These are phyloP conservation scores for Pleurozium schreberi DNA, from an alignment of 225 moss, liverwort and hornwort genomes.

Conservation along the genomic window DNA sequence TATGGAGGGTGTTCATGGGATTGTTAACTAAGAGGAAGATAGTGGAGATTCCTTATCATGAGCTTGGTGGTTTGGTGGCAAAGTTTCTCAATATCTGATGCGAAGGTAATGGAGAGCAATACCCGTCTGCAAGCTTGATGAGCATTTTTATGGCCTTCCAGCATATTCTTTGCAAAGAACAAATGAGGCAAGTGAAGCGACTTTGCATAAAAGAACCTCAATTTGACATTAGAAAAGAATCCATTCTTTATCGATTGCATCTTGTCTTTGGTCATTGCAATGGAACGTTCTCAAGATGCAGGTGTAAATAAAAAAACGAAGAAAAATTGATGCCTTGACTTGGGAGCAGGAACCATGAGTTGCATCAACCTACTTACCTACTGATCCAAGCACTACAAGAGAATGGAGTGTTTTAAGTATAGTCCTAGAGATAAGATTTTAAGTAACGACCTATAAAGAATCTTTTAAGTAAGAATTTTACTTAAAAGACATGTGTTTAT, in stretches of 20 bases:
- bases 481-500: too few species aligned
- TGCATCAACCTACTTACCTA: neutral
- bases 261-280: neutral
- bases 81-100: fast-evolving
- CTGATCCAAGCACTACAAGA: neutral
- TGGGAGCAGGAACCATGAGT: neutral
- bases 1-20: neutral
- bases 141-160: neutral
- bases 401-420: too few species aligned
- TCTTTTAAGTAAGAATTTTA: too few species aligned
- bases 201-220: neutral
- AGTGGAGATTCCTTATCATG: neutral
- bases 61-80: neutral
- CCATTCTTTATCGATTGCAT: fast-evolving
- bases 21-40: neutral
- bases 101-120: neutral
- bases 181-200: neutral
- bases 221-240: neutral
- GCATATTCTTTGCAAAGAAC: neutral
- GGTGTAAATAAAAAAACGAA: neutral
- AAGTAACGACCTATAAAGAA: too few species aligned
- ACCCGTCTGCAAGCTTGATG: neutral
- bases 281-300: neutral
- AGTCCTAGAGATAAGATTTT: too few species aligned
- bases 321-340: neutral